A percentile compares a stretch with the other conserved stretches of the same genome.
Conservation (phyloP, 208 protist genomes). For the Leptomonas seymouri region DNA sequence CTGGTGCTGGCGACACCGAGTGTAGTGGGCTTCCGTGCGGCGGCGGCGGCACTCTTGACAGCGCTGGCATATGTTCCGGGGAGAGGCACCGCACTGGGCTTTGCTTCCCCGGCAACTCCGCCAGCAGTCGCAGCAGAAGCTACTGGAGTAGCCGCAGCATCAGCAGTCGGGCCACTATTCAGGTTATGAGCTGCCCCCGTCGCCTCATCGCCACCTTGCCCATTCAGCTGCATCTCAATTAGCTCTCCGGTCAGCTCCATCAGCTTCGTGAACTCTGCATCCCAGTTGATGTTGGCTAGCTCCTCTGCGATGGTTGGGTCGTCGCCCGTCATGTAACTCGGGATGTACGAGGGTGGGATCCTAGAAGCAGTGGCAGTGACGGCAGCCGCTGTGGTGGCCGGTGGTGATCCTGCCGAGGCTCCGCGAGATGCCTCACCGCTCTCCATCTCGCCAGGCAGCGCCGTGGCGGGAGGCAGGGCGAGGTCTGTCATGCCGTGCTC, state of each 20-base stretch:
- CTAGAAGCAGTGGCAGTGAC: not conserved
- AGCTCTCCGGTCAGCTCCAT: constrained; percentile 74
- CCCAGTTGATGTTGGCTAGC: constrained; percentile 59
- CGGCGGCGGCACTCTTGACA: constrained; percentile 29
- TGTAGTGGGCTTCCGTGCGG: constrained; percentile 32
- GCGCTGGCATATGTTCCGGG: constrained; percentile 40
- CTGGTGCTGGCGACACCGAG: constrained; percentile 27
- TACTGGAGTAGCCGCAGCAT: not conserved
- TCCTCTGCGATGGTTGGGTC: constrained; percentile 26
- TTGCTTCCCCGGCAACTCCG: constrained; percentile 3
- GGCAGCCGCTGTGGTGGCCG: not conserved
- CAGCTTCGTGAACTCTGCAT: constrained; percentile 68
- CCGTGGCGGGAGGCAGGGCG: constrained; percentile 48
- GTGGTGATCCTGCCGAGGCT: not conserved
- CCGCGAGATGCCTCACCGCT: not conserved
- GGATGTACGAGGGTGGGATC: constrained; percentile 30
- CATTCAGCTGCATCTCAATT: constrained; percentile 63
- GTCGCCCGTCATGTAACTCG: constrained; percentile 34
- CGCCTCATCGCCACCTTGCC: constrained; percentile 37
- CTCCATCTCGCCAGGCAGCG: constrained; percentile 9
- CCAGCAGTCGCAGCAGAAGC: constrained; percentile 3
- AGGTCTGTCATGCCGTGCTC: constrained; percentile 43
- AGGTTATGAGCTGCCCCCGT: constrained; percentile 6
- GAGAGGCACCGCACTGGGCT: constrained; percentile 25
- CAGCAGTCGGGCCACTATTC: not conserved